Base-by-base conservation (phyloP, 2,329 filamentous ascomycete genomes). In the Diaporthe sp. region DNA sequence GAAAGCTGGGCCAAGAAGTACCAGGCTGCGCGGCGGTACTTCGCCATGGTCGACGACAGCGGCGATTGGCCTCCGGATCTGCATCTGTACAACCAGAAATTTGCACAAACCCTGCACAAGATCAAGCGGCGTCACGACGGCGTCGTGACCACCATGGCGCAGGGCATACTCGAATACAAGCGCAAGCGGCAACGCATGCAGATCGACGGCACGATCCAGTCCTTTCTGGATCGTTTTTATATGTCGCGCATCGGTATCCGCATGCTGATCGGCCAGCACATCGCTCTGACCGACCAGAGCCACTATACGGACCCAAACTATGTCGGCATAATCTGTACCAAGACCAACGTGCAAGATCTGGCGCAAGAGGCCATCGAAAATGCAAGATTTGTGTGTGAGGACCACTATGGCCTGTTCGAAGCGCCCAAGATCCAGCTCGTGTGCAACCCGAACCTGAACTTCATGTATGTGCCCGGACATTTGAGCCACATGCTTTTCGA, bases 381-480 rank as follows among this genome's bases (percentile, higher is more conserved):
- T 81, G 97, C 97, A 57, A 92, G 97, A n/a, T 99, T 98, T 82
- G 97, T 99, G 46, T 99, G 97, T 83, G 97, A 99, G 85, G 97
- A 98, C 83, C 96, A 98, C 86, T 99, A 98, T 83, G 97, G 97
- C 77, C 88, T 99, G 15, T 99, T 98, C 81, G 96, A 98, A 82
- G 96, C 97, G 12, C 97, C 97, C 74, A 97, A 98, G 84, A 94
- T 99, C 79, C 96, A 98, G 85, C 93, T 99, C 75, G 95, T 99
- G 76, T 99, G 97, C 88, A 95, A 96, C 82, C 94, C 95, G 25
- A 93, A 97, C 84, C 90, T 99, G 81, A 94, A 97, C 88, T 99
- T 99, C 87, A 99, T 99, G 97, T 99, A 99, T 83, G 97, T 99
- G 72, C 97, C 97, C 0, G 97, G 97, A n/a, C 97, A 99, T 86